Base-by-base conservation (phyloP, 441 rosid genomes). In the Manihot esculenta region DNA sequence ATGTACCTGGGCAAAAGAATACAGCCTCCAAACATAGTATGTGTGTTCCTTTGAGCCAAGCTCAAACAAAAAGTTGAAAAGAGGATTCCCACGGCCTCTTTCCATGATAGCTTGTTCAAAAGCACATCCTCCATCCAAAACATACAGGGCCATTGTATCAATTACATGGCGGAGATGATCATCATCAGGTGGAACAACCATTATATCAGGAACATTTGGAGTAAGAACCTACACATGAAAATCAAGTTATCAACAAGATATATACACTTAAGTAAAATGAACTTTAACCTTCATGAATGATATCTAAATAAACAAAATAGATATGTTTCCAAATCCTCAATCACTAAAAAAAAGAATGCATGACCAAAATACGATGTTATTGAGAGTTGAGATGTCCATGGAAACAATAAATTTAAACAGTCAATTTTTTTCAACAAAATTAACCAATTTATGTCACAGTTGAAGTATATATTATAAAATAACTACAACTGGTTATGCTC, bases 21-120 rank as follows among this genome's bases (percentile, higher is more conserved):
- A 88, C 66, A 86, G 86, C 79, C 88, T 84, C 90, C 89, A 91
- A 70, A 89, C 86, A 70, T 89, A 96, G 79, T 94, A 94, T 23
- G 99, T 89, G 77, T 96, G 99, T 72, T 94, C 99, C 81, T 92
- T 92, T 3, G 95, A 90, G 56, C 99, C 97, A 79, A 93, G 91
- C 84, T 89, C 97, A 71, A 96, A 96, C 83, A 93, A 80, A 82
- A 93, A 96, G 73, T 78, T 88, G 83, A 96, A 96, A 72, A 92
- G 91, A 73, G 93, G 82, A 82, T 93, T 92, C 66, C 97, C 99
- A 63, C 98, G 98, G 65, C 98, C 99, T 84, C 98, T 93, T 81
- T 90, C 97, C 99, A 96, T 96, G 57, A 96, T 87, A 79, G 99
- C 98, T 88, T 96, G 98, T 78, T 96, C 99, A 85, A 96, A 93